Conservation (phyloP, 1,284 basidiomycete genomes). For the Thecaphora thlaspeos region DNA sequence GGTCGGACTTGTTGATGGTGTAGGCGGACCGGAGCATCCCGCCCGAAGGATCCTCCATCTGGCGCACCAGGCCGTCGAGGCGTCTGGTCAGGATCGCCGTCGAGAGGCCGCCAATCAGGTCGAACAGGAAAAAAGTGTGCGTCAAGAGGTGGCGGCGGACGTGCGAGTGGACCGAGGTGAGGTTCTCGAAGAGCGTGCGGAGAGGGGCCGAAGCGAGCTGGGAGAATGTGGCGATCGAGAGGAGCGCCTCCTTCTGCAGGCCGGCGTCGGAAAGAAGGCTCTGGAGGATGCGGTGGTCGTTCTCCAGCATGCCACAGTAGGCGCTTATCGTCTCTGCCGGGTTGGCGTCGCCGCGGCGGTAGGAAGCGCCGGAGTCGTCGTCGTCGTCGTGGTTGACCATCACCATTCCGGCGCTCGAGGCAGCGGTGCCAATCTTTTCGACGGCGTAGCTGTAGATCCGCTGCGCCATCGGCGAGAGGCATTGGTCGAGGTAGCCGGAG, state of each 20-base stretch:
- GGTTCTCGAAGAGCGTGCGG: constrained; percentile 15
- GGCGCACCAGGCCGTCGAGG: constrained; percentile 22
- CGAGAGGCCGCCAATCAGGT: constrained; percentile 28
- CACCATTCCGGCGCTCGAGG: constrained; percentile 27
- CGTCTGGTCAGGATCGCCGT: constrained; percentile 20
- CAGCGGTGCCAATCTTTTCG: constrained; percentile 37
- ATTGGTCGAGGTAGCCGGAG: constrained; percentile 32
- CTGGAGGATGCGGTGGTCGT: constrained; percentile 35
- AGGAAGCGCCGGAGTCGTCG: constrained; percentile 21
- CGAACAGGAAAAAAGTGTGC: constrained; percentile 48
- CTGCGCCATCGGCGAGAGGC: constrained; percentile 17
- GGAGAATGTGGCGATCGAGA: constrained; percentile 27
- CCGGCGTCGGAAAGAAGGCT: constrained; percentile 26
- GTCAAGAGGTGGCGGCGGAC: constrained; percentile 32
- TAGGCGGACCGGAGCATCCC: constrained; percentile 14
- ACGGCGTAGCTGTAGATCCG: constrained; percentile 31
- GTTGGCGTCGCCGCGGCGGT: constrained; percentile 31
- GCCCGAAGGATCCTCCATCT: constrained; percentile 32
- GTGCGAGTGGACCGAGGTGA: constrained; percentile 35
- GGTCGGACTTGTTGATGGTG: constrained; percentile 20
- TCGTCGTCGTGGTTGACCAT: constrained; percentile 41
- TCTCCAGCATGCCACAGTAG: constrained; percentile 41
- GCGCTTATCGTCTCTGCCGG: constrained; percentile 37
- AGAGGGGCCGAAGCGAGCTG: constrained; percentile 26
- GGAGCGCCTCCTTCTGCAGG: constrained; percentile 23